Evolutionary conservation across 805 yeast genomes (phyloP), one percentile per base, ranked within the genome.

Genomic region (Candida coleopterorum): DNA sequence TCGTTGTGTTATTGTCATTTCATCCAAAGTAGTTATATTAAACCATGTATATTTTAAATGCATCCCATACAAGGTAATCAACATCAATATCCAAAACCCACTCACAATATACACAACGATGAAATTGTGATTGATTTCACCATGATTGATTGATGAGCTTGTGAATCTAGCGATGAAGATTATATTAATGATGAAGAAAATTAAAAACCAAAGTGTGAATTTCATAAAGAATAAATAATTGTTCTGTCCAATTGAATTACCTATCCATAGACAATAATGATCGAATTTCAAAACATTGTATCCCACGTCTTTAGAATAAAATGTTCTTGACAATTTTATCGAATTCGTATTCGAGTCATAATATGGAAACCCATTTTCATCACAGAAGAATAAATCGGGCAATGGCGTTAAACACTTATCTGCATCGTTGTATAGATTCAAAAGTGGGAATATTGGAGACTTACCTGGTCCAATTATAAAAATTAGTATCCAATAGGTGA

Each of bases 231-330:
- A 58, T 34, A 71, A 52, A 52, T 77, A 77, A 56, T 90, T 89
- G 25, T 62, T 55, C 40, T 74, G 72, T 0, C 95, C 96, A 29
- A 89, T 75, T 4, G 77, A 74, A 0, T 70, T 54, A 1, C 95
- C 94, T 0, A 90, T 57, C 81, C 86, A 87, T 0, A 77, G 51
- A 53, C 97, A 89, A 49, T 70, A 81, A 55, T 89, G 97, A 57
- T 89, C 97, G 67, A 85, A 82, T 39, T 72, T 68, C 0, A 85
- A 77, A 0, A 88, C 77, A 51, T 95, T 86, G 17, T 57, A 50
- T 2, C 68, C 70, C 35, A 61, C 35, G 33, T 72, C 66, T 3
- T 73, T 65, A 26, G 88, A 80, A 51, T 85, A 96, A 46, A 78
- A 90, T 0, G 84, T 56, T 35, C 96, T 65, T 18, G 76, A 72